Conservation (phyloP, 2,329 filamentous ascomycete species). For the Geoglossum cookeanum region DNA sequence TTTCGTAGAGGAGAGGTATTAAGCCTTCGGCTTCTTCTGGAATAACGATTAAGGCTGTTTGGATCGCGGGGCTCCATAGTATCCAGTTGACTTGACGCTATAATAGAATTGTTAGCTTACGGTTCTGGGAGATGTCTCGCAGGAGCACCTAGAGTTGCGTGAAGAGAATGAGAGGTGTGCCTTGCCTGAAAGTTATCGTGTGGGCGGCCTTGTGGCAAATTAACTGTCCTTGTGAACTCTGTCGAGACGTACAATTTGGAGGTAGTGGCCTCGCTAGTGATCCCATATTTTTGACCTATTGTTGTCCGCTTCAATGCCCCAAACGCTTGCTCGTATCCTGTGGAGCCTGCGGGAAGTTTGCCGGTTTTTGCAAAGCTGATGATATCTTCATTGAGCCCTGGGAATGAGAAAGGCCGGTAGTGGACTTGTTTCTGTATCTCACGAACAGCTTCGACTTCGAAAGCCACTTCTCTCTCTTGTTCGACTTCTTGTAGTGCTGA, state of each 20-base stretch:
- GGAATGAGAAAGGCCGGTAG: slow-evolving; percentile 23
- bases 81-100: slow-evolving; percentile 39
- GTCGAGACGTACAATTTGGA: slow-evolving; percentile 21
- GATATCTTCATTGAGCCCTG: slow-evolving; percentile 29
- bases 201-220: slow-evolving; percentile 14
- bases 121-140: not conserved
- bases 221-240: slow-evolving; percentile 32
- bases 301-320: slow-evolving; percentile 22
- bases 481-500: slow-evolving; percentile 40
- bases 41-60: slow-evolving; percentile 36
- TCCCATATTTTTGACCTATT: slow-evolving; percentile 19
- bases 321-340: slow-evolving; percentile 25
- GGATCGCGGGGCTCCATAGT: slow-evolving; percentile 29
- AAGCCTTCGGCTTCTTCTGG: slow-evolving; percentile 43
- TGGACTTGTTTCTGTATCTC: slow-evolving; percentile 30
- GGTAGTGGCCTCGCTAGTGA: slow-evolving; percentile 12
- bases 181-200: slow-evolving; percentile 24
- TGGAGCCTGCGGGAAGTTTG: slow-evolving; percentile 17
- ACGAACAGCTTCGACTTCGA: slow-evolving; percentile 37
- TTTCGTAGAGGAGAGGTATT: slow-evolving; percentile 24
- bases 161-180: slow-evolving; percentile 12
- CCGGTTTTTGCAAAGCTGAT: slow-evolving; percentile 28
- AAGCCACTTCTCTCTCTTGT: slow-evolving; percentile 37
- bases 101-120: not conserved
- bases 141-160: slow-evolving; percentile 1